Base-by-base conservation (phyloP, 305 asterid genomes). In the Fraxinus nigra region DNA sequence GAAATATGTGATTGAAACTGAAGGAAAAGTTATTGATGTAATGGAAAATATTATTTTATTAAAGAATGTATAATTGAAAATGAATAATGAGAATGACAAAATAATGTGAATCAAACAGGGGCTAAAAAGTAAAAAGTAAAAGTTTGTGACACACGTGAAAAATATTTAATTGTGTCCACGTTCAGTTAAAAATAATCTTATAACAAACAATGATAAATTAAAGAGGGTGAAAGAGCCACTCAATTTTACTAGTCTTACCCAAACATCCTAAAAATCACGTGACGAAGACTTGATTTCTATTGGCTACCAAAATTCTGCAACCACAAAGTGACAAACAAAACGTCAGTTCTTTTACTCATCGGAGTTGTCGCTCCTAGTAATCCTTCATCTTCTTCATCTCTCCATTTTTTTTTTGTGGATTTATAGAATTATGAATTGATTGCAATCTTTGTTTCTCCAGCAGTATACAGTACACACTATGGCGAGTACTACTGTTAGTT, bases 401-500 rank as follows among this genome's bases (percentile, higher is more conserved):
- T 32, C 72, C 40, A 32, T 13, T 54, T 22, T 48, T 30, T 9
- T 77, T 37, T 9, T 18, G 26, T 54, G 9, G 2, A n/a, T 77
- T 13, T 0, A 54, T 9, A 48, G 26, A 77, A 7, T 10, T 18
- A 43, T 40, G 14, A 32, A 24, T 26, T 24, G 73, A 26, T 1
- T 70, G 40, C 40, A 70, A 70, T 5, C n/a, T 70, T 16, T 16
- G 43, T 32, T 76, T 18, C 26, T 14, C 13, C 28, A 3, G 26
- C 40, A 2, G 80, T 30, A 24, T 43, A 28, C 67, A 88, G 84
- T 69, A 14, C 48, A 43, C 22, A 37, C 87, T 51, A 86, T 82
- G 86, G 88, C 51, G 78, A 81, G 32, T 51, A 61, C 83, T 77
- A 77, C 87, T 79, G 74, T 67, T 24, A 78, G 91, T 54, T 76